Evolutionary conservation across 805 yeast species (phyloP).

Genomic region (Hanseniaspora thailandica): DNA sequence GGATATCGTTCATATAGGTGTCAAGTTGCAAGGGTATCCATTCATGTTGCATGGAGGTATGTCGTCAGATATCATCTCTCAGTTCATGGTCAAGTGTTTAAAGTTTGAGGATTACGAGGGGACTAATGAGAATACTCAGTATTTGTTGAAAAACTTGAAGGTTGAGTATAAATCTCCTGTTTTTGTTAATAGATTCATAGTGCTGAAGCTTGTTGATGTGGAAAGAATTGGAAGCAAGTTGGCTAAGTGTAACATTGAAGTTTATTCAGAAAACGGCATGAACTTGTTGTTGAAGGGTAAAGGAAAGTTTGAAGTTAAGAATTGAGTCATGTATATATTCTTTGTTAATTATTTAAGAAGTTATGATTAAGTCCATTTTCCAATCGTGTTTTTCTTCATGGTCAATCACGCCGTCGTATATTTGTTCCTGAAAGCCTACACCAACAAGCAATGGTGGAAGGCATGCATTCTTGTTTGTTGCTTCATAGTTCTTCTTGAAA

Average conservation of each 20-base stretch:
- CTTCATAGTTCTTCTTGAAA: neutral
- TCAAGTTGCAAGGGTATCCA: constrained; percentile 74
- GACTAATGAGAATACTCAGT: constrained; percentile 19
- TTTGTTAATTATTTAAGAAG: constrained; percentile 18
- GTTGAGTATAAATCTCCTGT: constrained; percentile 54
- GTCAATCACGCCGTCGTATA: constrained; percentile 20
- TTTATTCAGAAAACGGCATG: constrained; percentile 41
- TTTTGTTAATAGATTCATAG: constrained; percentile 62
- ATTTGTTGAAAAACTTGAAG: constrained; percentile 36
- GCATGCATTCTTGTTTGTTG: neutral
- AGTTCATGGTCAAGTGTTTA: constrained; percentile 50
- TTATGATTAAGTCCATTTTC: constrained; percentile 24
- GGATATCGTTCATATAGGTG: constrained; percentile 65
- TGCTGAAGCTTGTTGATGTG: constrained; percentile 42
- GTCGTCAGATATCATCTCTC: constrained; percentile 68
- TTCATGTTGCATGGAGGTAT: constrained; percentile 83
- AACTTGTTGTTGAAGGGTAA: constrained; percentile 45
- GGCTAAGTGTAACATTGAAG: constrained; percentile 35
- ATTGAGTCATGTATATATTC: constrained; percentile 40
- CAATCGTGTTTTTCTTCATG: constrained; percentile 25
- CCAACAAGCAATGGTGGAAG: constrained; percentile 25
- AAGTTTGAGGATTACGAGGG: constrained; percentile 27
- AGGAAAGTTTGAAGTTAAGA: constrained; percentile 32
- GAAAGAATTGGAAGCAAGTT: constrained; percentile 25
- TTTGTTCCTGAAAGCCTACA: constrained; percentile 25